Conservation (phyloP, 441 rosid genomes). For the Adansonia grandidieri region DNA sequence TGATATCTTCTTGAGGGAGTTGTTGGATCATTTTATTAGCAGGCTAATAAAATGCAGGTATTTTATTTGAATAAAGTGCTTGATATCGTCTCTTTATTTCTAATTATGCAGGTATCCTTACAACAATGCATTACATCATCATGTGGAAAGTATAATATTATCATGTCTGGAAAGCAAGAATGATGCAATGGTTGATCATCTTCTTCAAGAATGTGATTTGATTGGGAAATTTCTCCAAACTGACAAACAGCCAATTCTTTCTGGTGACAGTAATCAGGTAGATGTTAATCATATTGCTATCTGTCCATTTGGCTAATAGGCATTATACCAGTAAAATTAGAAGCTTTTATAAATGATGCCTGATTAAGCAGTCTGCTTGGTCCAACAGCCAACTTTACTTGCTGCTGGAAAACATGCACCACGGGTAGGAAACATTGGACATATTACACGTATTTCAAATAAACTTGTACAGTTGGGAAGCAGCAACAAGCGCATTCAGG, state of each 20-base stretch:
- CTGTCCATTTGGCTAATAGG: background rate
- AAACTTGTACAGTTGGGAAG: constrained; percentile 78
- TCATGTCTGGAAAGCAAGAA: constrained; percentile 87
- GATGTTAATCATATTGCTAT: background rate
- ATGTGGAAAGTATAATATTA: constrained; percentile 80
- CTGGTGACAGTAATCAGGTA: constrained; percentile 65
- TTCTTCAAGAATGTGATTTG: constrained; percentile 80
- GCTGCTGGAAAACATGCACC: constrained; percentile 76
- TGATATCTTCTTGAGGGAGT: background rate
- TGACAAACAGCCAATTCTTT: constrained; percentile 69
- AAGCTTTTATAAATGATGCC: constrained; percentile 6
- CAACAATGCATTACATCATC: constrained; percentile 97
- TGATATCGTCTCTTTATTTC: constrained; percentile 27
- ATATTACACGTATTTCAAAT: constrained; percentile 76
- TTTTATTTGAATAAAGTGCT: too few relatives aligned
- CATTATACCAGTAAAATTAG: background rate
- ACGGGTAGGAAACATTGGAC: constrained; percentile 85
- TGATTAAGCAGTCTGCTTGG: constrained; percentile 66
- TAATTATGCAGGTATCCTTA: constrained; percentile 77
- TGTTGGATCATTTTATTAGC: constrained; percentile 13
- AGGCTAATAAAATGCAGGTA: constrained; percentile 12
- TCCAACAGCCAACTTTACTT: constrained; percentile 80
- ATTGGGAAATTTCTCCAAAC: constrained; percentile 74
- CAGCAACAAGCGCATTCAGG: constrained; percentile 58
- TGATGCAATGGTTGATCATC: constrained; percentile 63